Percentiles rank a stretch among this genome's conserved stretches.
Conservation (phyloP, 2,329 filamentous ascomycete genomes). For the Penicillium aurantiogriseum region DNA sequence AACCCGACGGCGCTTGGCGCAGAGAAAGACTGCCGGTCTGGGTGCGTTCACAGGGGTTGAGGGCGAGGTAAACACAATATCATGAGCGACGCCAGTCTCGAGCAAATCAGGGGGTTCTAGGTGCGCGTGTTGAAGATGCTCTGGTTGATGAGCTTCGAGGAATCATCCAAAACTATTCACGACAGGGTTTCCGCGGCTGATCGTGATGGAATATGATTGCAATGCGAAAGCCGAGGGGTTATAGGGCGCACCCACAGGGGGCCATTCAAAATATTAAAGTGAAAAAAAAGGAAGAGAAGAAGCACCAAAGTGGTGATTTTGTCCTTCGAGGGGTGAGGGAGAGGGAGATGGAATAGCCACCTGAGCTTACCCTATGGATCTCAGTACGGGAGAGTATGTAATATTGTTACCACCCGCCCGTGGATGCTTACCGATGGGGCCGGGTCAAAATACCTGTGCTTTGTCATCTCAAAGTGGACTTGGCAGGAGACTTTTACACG, state of each 20-base stretch:
- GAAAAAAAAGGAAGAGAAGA: constrained; percentile 5
- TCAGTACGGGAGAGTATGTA: constrained; percentile 4
- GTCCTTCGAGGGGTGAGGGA: constrained; percentile 11
- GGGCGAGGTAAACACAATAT: constrained; percentile 6
- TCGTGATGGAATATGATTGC: not conserved
- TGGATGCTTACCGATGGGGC: constrained; percentile 4
- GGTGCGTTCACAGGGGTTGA: constrained; percentile 7
- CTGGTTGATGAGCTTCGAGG: not conserved
- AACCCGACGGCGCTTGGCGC: constrained; percentile 22
- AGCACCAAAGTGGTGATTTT: constrained; percentile 2
- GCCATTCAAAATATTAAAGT: constrained; percentile 17
- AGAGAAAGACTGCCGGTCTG: not conserved
- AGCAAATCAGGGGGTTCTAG: not conserved
- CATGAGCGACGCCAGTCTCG: not conserved
- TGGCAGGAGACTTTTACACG: constrained; percentile 5
- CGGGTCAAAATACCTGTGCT: not conserved
- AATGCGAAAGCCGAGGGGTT: constrained; percentile 5
- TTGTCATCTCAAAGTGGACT: constrained; percentile 3
- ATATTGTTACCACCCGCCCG: not conserved
- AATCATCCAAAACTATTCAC: constrained; percentile 3
- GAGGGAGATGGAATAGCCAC: constrained; percentile 2
- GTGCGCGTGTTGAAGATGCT: not conserved
- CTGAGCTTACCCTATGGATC: constrained; percentile 5
- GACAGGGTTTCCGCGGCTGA: constrained; percentile 5
- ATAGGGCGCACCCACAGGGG: constrained; percentile 24